Base-by-base conservation (phyloP, 2,329 filamentous ascomycete species). In the Xylaria arbuscula region DNA sequence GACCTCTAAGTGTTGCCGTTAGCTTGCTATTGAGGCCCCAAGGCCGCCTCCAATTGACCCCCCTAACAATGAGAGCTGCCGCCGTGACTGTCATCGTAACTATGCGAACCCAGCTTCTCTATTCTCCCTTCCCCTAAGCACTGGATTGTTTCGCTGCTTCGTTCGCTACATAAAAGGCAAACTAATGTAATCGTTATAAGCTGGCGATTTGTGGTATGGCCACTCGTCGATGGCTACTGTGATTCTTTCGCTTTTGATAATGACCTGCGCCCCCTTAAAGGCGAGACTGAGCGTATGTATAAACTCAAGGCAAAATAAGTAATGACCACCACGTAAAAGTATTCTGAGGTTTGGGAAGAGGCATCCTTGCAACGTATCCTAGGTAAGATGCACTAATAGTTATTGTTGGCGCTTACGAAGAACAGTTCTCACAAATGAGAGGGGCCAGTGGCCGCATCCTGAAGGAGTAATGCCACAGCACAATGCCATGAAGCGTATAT, bases 1-100 rank as follows among this genome's bases (percentile, higher is more conserved):
- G 3, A 6, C n/a, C 17, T 32, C 32, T 17, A 50, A n/a, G n/a
- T n/a, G n/a, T n/a, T n/a, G n/a, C n/a, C n/a, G n/a, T n/a, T n/a
- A n/a, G n/a, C n/a, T n/a, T n/a, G n/a, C n/a, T n/a, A n/a, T n/a
- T n/a, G n/a, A n/a, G n/a, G n/a, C n/a, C n/a, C n/a, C n/a, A n/a
- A n/a, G n/a, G n/a, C n/a, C n/a, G n/a, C n/a, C n/a, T n/a, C n/a
- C n/a, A n/a, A n/a, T n/a, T n/a, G n/a, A n/a, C n/a, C n/a, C n/a
- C n/a, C n/a, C 45, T 47, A 13, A 63, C 51, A 2, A 67, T 55
- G 15, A 63, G 11, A 9, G 45, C 59, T 1, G 54, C 54, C 19
- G 42, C 34, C 6, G 51, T 36, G 6, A 40, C 34, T n/a, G 51
- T 34, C 13, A 42, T 40, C 1, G 53, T 28, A 4, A 22, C 5